phyloP scores from a whole-genome alignment of 352 stramenopile genomes.

The Phytopythium oedochilum region DNA sequence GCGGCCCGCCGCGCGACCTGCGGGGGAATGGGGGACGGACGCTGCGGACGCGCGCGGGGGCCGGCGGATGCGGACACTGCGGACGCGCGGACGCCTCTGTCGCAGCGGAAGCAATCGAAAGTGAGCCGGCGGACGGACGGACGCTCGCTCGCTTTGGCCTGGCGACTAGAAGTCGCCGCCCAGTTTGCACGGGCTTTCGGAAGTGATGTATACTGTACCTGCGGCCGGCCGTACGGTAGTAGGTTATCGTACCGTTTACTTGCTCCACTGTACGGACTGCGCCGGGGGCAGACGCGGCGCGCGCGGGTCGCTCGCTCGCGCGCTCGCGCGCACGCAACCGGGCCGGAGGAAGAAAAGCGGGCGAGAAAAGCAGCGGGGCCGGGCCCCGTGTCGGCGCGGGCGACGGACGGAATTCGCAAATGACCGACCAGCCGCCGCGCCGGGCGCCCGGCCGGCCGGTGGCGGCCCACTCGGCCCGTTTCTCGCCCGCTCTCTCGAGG shows the following conservation, averaged over 20 bases:
- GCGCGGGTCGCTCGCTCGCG: neutral
- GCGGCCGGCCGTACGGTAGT: too few relatives aligned
- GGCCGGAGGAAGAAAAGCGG: too few relatives aligned
- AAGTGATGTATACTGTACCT: too few relatives aligned
- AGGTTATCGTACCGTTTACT: too few relatives aligned
- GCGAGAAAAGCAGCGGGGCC: neutral
- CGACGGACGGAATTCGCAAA: neutral
- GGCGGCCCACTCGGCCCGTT: neutral
- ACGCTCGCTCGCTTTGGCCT: too few relatives aligned
- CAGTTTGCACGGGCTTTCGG: too few relatives aligned
- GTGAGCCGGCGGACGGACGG: neutral
- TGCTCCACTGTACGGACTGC: neutral
- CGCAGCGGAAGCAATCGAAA: neutral
- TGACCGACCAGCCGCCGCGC: neutral
- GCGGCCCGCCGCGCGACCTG: too few relatives aligned
- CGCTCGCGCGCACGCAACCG: neutral
- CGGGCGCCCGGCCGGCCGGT: neutral
- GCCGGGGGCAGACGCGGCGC: neutral
- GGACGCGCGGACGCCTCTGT: neutral
- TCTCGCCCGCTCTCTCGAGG: neutral
- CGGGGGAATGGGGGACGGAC: neutral
- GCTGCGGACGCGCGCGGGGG: too few relatives aligned
- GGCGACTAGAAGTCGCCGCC: too few relatives aligned
- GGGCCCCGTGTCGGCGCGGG: too few relatives aligned
- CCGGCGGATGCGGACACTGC: too few relatives aligned